Evolutionary conservation across 2,329 filamentous ascomycete species (phyloP).

Genomic region (Hypoxylon sp.): DNA sequence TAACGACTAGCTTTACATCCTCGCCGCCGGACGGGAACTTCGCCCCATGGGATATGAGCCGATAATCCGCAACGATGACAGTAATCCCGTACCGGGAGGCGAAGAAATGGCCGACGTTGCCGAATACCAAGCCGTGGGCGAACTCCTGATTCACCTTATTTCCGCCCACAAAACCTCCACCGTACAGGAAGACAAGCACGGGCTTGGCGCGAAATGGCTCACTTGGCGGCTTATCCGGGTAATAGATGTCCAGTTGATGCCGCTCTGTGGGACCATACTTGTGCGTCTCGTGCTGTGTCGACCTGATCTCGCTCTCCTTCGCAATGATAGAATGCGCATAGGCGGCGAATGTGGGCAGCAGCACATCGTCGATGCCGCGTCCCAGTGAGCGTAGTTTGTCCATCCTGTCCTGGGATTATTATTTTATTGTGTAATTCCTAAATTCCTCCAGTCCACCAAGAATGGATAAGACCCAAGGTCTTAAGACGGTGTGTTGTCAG

Average conservation of each 20-base stretch:
- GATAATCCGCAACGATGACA: slow-evolving; percentile 56
- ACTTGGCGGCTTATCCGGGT: slow-evolving; percentile 34
- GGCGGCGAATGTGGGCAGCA: slow-evolving; percentile 46
- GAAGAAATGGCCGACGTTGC: slow-evolving; percentile 58
- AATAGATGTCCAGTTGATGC: slow-evolving; percentile 58
- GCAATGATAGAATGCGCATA: slow-evolving; percentile 46
- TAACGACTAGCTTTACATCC: slow-evolving; percentile 54
- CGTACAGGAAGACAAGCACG: slow-evolving; percentile 53
- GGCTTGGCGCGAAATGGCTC: slow-evolving; percentile 39
- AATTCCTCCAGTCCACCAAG: neutral
- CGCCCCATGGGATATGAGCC: slow-evolving; percentile 56
- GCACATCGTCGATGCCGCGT: slow-evolving; percentile 37
- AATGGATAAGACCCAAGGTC: neutral
- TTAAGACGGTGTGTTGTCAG: too few relatives aligned
- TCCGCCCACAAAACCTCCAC: slow-evolving; percentile 53
- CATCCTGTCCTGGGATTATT: slow-evolving; percentile 30
- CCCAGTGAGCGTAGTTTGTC: slow-evolving; percentile 44
- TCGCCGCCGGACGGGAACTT: slow-evolving; percentile 58
- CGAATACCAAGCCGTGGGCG: slow-evolving; percentile 50
- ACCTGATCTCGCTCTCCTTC: slow-evolving; percentile 47
- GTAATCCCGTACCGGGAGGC: slow-evolving; percentile 53
- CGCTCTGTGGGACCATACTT: slow-evolving; percentile 54
- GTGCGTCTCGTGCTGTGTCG: slow-evolving; percentile 50
- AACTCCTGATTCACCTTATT: slow-evolving; percentile 50
- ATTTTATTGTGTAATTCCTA: neutral